Evolutionary conservation across 495 filamentous ascomycete genomes (phyloP), one percentile per base, ranked within the genome.

Genomic region (Podospora pseudopauciseta): DNA sequence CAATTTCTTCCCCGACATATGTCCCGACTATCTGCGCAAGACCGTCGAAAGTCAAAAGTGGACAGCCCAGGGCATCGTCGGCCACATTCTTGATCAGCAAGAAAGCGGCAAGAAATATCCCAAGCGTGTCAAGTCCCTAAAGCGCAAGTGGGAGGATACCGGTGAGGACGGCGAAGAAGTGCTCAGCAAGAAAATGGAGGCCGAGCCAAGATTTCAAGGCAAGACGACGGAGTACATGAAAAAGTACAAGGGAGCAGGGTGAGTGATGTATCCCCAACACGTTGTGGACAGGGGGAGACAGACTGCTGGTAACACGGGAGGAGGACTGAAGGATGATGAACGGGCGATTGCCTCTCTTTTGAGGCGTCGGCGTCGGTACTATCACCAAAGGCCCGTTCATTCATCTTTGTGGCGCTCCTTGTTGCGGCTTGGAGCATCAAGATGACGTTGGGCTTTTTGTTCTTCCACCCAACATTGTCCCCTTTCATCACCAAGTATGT

Each of bases 1-100:
- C 44, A 49, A 53, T 7, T 66, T 76, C 7, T 81, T 83, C 63
- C 80, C 81, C 0, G 75, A 82, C 55, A 79, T 83, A 6, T 81
- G 78, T 60, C 75, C 34, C 0, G 65, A 79, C 0, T 76, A 78
- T 57, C 64, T 81, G 1, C 27, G 63, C 5, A 27, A 65, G 6
- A 23, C 75, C n/a, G 65, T 55, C 1, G 5, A 39, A 3, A 59
- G 71, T 20, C 57, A 73, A 59, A 23, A 23, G 0, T 69, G 76
- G 44, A 44, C 76, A 30, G 11, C 65, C 3, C 71, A 75, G 16
- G 34, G 16, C 1, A 54, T 77, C 23, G 72, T 79, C 30, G 53
- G 60, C 4, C 23, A 61, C 19, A 71, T 82, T 55, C 65, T 83
- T 39, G 77, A 81, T 55, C 63, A 66, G 11, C 71, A 71, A 39